Base-by-base conservation (phyloP, 768 basidiomycete species). In the Mrakia blollopis region DNA sequence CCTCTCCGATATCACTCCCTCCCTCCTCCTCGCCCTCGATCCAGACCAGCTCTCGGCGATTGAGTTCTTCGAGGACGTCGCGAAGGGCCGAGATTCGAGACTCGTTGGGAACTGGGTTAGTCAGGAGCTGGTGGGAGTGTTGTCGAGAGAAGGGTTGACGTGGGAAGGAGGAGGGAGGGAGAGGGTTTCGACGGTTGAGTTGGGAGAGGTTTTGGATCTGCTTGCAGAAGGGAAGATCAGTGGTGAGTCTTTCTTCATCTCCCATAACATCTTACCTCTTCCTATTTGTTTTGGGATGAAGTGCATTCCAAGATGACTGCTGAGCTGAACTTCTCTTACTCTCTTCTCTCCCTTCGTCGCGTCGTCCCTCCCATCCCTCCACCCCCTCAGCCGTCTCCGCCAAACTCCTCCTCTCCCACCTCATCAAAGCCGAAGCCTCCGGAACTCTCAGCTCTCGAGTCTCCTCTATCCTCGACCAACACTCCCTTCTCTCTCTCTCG, bases 21-120 rank as follows among this genome's bases (percentile, higher is more conserved):
- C 93, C 39, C 89, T 93, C 0, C 86, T 98, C 52, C 87, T 95
- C 82, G 85, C 86, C 21, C 85, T 97, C 37, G 92, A 84, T 37
- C 83, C 82, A 23, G 80, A 92, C 77, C 87, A 87, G 23, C 89
- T 87, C 3, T 85, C 89, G 9, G 91, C 89, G 1, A 87, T 96
- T 4, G 84, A 86, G 5, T 98, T 92, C 83, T 98, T 97, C 81
- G 92, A 97, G 81, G n/a, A 32, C 0, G 89, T 93, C 60, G 84
- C 87, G 0, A 76, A 82, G 39, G 85, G 84, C 16, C 85, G 91
- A 69, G 23, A 73, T 75, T 52, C 92, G 0, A 91, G 90, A 80
- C 83, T 87, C 6, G 92, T 90, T 23, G 87, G 91, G 25, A 98
- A 98, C 81, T 98, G 94, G 94, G 88, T 98, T 84, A 89, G 89